These are phyloP conservation scores for Phyllosticta citribraziliensis DNA, from an alignment of 2,329 filamentous ascomycete species.

Conservation along the genomic window DNA sequence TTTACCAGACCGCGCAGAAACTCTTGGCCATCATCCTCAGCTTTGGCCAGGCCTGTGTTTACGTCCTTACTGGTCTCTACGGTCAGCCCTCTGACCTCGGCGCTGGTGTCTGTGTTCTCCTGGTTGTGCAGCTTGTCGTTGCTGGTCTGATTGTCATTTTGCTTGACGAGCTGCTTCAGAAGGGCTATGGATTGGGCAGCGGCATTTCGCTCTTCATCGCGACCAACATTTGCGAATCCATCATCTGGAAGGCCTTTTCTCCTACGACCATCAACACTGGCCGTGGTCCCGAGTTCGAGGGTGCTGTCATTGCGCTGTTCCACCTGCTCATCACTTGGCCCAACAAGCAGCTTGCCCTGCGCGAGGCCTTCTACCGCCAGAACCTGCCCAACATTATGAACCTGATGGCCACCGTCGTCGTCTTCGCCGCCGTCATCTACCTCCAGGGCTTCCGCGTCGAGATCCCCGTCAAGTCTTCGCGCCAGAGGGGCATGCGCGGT, in stretches of 20 bases:
- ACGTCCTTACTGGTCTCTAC: conserved; percentile 90
- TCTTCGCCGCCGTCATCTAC: conserved; percentile 98
- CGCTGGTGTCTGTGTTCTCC: conserved; percentile 93
- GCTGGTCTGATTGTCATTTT: conserved; percentile 98
- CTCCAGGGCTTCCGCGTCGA: conserved; percentile 98
- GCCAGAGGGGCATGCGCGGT: conserved; percentile 96
- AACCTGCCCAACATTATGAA: conserved; percentile 99
- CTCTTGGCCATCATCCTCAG: conserved; percentile 83
- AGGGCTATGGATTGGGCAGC: conserved; percentile 96
- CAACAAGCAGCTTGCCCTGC: conserved; percentile 97
- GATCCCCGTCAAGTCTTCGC: conserved; percentile 98
- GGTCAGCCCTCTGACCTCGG: conserved; percentile 93
- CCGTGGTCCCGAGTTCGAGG: conserved; percentile 97
- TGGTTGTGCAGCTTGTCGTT: conserved; percentile 95
- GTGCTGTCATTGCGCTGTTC: conserved; percentile 94
- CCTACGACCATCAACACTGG: conserved; percentile 99
- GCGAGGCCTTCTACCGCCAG: conserved; percentile 98
- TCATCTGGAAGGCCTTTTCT: conserved; percentile 99
- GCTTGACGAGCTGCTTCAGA: conserved; percentile 96
- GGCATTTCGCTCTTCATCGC: conserved; percentile 99
- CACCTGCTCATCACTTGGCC: conserved; percentile 97
- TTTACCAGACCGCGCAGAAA: conserved; percentile 99
- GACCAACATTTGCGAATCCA: conserved; percentile 99
- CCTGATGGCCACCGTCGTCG: conserved; percentile 79
- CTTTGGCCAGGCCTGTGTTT: conserved; percentile 94